These are phyloP conservation scores for Exidia glandulosa DNA, from an alignment of 768 basidiomycete genomes.

Conservation along the genomic window DNA sequence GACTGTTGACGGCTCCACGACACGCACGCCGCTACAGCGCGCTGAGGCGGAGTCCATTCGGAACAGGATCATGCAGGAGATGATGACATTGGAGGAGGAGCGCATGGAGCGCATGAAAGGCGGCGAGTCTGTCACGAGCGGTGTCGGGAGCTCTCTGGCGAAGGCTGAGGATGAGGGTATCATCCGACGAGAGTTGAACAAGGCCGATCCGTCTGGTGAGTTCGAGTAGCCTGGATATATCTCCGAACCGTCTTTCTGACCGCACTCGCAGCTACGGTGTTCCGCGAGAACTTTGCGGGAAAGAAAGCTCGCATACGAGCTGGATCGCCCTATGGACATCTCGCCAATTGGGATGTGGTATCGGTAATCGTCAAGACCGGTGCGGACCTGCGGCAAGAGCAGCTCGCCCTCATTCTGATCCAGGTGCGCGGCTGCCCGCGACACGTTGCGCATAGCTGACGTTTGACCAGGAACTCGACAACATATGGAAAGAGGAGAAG, in stretches of 20 bases:
- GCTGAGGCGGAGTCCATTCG: conserved; percentile 84
- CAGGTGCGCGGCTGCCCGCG: conserved; percentile 20
- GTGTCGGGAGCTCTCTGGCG: conserved; percentile 34
- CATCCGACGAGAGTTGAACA: conserved; percentile 85
- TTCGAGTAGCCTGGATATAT: conserved; percentile 11
- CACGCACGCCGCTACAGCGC: conserved; percentile 31
- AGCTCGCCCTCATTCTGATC: conserved; percentile 91
- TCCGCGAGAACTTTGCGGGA: conserved; percentile 87
- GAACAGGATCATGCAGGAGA: conserved; percentile 96
- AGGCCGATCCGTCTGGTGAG: conserved; percentile 76
- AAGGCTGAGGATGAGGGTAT: conserved; percentile 87
- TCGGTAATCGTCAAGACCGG: conserved; percentile 99
- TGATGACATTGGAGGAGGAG: conserved; percentile 93
- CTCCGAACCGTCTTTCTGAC: not conserved
- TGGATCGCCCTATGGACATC: conserved; percentile 89
- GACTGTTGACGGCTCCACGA: conserved; percentile 12
- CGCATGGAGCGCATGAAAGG: conserved; percentile 82
- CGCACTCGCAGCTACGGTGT: conserved; percentile 66
- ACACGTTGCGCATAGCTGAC: too few relatives aligned
- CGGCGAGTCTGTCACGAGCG: conserved; percentile 15
- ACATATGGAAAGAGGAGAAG: conserved; percentile 91
- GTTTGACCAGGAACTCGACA: too few relatives aligned
- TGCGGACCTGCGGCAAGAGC: conserved; percentile 92
- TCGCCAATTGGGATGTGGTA: conserved; percentile 80
- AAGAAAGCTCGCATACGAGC: conserved; percentile 96